Conservation (phyloP, 331 rosid genomes). For the Erythrophleum ivorense region DNA sequence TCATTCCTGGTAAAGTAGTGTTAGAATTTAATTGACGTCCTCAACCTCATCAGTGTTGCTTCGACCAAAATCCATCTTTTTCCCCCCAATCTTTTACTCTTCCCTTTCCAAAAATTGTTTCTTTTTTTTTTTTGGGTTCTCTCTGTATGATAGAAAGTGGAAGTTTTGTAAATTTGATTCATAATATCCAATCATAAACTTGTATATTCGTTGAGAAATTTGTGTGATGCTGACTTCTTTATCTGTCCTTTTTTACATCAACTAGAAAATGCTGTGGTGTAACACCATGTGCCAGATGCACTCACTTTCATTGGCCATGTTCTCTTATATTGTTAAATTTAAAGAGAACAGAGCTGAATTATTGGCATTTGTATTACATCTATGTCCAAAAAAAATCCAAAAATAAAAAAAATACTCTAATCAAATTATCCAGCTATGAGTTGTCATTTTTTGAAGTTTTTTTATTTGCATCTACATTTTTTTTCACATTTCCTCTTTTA, state of each 20-base stretch:
- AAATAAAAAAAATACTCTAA: too few relatives aligned
- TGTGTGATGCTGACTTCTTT: conserved; percentile 27
- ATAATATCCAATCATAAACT: conserved; percentile 40
- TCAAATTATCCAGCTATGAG: too few relatives aligned
- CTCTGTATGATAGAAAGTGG: conserved; percentile 41
- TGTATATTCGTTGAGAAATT: conserved; percentile 56
- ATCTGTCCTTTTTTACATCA: conserved; percentile 22
- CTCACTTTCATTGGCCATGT: conserved; percentile 39
- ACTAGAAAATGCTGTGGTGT: conserved; percentile 32
- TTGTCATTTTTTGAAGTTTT: too few relatives aligned
- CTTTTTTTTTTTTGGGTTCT: conserved; percentile 37
- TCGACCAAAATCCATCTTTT: conserved; percentile 5
- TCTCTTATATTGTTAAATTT: conserved; percentile 37
- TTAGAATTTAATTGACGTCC: conserved; percentile 70
- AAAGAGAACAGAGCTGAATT: conserved; percentile 27
- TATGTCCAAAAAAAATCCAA: too few relatives aligned
- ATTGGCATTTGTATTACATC: background rate
- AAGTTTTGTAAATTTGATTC: conserved; percentile 42
- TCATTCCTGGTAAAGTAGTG: conserved; percentile 83
- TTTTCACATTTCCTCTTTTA: too few relatives aligned
- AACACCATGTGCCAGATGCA: conserved; percentile 38
- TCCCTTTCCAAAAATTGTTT: conserved; percentile 29
- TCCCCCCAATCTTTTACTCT: background rate
- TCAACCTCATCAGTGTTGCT: conserved; percentile 27
- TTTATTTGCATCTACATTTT: too few relatives aligned